Evolutionary conservation across 768 basidiomycete genomes (phyloP).

Genomic region (Rossbeevera mucosa): DNA sequence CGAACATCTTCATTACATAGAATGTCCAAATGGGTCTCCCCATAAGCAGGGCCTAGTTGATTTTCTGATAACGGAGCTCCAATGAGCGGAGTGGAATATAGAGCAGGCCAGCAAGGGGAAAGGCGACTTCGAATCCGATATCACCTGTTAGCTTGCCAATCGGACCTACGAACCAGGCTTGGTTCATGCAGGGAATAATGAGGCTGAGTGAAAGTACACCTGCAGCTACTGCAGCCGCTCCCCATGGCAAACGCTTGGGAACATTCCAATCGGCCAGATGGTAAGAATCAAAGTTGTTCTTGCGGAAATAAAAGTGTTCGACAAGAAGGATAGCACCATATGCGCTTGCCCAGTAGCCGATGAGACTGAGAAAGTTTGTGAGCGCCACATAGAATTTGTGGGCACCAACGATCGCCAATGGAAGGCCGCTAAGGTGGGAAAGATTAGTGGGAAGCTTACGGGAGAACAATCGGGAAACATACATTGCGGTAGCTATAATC

Average conservation of each 20-base stretch:
- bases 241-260: slow-evolving; percentile 51
- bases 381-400: slow-evolving; percentile 61
- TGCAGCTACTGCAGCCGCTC: slow-evolving; percentile 55
- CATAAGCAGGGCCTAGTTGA: slow-evolving; percentile 11
- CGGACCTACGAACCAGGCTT: slow-evolving; percentile 68
- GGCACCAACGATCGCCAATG: slow-evolving; percentile 65
- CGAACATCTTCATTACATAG: slow-evolving; percentile 7
- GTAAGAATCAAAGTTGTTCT: slow-evolving; percentile 45
- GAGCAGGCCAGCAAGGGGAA: slow-evolving; percentile 40
- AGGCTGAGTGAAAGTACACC: slow-evolving; percentile 49
- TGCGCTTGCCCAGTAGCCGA: slow-evolving; percentile 58
- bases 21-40: neutral
- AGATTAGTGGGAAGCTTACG: slow-evolving; percentile 4
- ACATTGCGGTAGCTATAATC: slow-evolving; percentile 64
- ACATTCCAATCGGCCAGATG: slow-evolving; percentile 48
- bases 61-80: slow-evolving; percentile 37
- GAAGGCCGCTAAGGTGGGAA: slow-evolving; percentile 46
- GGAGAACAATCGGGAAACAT: slow-evolving; percentile 22
- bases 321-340: slow-evolving; percentile 56
- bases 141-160: slow-evolving; percentile 63
- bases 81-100: slow-evolving; percentile 54
- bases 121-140: slow-evolving; percentile 64
- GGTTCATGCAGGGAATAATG: slow-evolving; percentile 63
- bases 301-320: slow-evolving; percentile 67
- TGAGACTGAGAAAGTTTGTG: slow-evolving; percentile 63